phyloP scores from a whole-genome alignment of 2,329 filamentous ascomycete species.

The Diaporthe longicolla region DNA sequence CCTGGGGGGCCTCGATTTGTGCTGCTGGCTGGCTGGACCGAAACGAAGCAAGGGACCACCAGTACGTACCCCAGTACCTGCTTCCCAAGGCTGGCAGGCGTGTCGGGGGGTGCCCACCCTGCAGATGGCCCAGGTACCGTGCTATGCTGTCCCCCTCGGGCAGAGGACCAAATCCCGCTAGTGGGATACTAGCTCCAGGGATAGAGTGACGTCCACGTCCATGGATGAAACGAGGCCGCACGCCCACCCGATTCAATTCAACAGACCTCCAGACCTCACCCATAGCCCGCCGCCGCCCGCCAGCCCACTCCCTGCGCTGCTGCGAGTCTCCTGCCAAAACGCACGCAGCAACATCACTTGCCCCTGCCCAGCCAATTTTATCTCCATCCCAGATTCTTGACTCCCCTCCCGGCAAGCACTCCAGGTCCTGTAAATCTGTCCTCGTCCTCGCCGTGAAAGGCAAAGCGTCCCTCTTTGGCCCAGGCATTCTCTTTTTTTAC shows the following conservation, averaged over 20 bases:
- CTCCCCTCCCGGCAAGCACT: slow-evolving; percentile 26
- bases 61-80: slow-evolving; percentile 15
- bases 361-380: slow-evolving; percentile 38
- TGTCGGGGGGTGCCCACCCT: slow-evolving; percentile 17
- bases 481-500: slow-evolving; percentile 19
- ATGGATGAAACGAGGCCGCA: slow-evolving; percentile 31
- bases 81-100: slow-evolving; percentile 8
- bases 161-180: background rate
- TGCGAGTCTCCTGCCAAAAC: slow-evolving; percentile 24
- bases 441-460: slow-evolving; percentile 28
- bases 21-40: background rate
- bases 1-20: slow-evolving; percentile 13
- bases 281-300: slow-evolving; percentile 6
- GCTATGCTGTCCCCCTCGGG: background rate
- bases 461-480: slow-evolving; percentile 23
- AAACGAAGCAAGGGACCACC: slow-evolving; percentile 24
- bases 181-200: slow-evolving; percentile 31
- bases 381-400: slow-evolving; percentile 36
- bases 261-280: slow-evolving; percentile 16
- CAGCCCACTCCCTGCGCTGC: slow-evolving; percentile 25
- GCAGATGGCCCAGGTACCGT: slow-evolving; percentile 15
- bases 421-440: slow-evolving; percentile 25
- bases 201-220: slow-evolving; percentile 31
- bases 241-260: slow-evolving; percentile 25
- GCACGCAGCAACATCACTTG: slow-evolving; percentile 18